Evolutionary conservation across 2,329 filamentous ascomycete genomes (phyloP), one percentile per base, ranked within the genome.

Genomic region (Penicillium nordicum): DNA sequence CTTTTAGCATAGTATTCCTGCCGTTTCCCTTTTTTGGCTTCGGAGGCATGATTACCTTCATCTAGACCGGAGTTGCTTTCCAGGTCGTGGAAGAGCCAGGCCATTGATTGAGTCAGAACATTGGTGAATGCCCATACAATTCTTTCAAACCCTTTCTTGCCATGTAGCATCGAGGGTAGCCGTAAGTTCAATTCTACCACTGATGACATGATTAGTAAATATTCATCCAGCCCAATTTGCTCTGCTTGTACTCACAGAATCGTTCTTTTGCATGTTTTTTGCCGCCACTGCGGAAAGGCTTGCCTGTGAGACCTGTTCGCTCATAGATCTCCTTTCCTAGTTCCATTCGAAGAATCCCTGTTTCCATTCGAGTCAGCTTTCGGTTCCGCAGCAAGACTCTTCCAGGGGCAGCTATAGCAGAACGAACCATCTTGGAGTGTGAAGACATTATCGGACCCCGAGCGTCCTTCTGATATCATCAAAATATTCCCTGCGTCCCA

Each of bases 321-420:
- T 97, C 92, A 72, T 92, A 97, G 0, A 84, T 86, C 52, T 92
- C 86, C 63, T 88, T 91, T 61, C 91, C 88, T 27, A 97, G 80
- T 64, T 90, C 88, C 65, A 99, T 80, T 4, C 81, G 84, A 34
- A 99, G 79, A 0, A 83, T 76, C 0, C 90, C 90, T 89, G 46
- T 43, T 27, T 18, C 3, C 14, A 27, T 25, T 14, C 32, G 34
- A 61, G 52, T 42, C 49, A 47, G 45, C 25, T n/a, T 18, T 48
- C 27, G 38, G 18, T 27, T 34, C 27, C 8, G 14, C 23, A 6
- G 14, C 38, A 38, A 38, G 8, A 25, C 41, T 29, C 21, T 8
- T 25, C 27, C 29, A 8, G 9, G 9, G 23, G 27, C 16, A 46
- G 55, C n/a, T 55, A n/a, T 7, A 34, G 55, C 27, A 30, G 6